These are phyloP conservation scores for Cetradonia linearis DNA, from an alignment of 495 filamentous ascomycete species.

Conservation along the genomic window DNA sequence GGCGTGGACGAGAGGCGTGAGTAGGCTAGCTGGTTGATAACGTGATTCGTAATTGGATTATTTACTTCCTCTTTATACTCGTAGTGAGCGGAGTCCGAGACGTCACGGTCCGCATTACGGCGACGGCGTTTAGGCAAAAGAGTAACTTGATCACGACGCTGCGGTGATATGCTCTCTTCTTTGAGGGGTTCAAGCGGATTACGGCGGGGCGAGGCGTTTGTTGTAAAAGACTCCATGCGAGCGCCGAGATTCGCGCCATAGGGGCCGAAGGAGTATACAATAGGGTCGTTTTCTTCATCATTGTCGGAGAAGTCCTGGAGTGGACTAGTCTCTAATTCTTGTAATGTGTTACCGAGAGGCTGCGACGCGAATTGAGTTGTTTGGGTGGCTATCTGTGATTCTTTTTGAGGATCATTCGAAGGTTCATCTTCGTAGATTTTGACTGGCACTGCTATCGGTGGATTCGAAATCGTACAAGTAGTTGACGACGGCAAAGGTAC, in stretches of 20 bases:
- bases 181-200: slow-evolving; percentile 33
- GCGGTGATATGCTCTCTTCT: slow-evolving; percentile 33
- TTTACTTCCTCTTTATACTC: slow-evolving; percentile 24
- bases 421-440: slow-evolving; percentile 54
- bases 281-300: slow-evolving; percentile 87
- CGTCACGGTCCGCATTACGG: slow-evolving; percentile 14
- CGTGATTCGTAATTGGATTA: slow-evolving; percentile 52
- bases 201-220: slow-evolving; percentile 44
- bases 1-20: slow-evolving; percentile 90
- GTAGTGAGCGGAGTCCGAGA: slow-evolving; percentile 16
- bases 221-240: slow-evolving; percentile 63
- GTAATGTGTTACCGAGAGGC: slow-evolving; percentile 21
- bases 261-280: slow-evolving; percentile 81
- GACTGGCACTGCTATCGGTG: slow-evolving; percentile 39
- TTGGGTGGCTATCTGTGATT: slow-evolving; percentile 28
- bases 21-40: slow-evolving; percentile 91
- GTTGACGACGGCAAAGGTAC: slow-evolving; percentile 33
- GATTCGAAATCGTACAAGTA: slow-evolving; percentile 35
- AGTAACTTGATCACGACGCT: slow-evolving; percentile 25
- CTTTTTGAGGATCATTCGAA: slow-evolving; percentile 21
- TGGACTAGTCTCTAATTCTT: slow-evolving; percentile 44
- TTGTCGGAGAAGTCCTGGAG: slow-evolving; percentile 63
- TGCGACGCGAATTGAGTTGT: slow-evolving; percentile 26
- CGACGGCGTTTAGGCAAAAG: slow-evolving; percentile 24
- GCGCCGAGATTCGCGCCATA: slow-evolving; percentile 72